Evolutionary conservation across 768 basidiomycete genomes (phyloP), one percentile per base, ranked within the genome.

Genomic region (Ephemerocybe angulata): DNA sequence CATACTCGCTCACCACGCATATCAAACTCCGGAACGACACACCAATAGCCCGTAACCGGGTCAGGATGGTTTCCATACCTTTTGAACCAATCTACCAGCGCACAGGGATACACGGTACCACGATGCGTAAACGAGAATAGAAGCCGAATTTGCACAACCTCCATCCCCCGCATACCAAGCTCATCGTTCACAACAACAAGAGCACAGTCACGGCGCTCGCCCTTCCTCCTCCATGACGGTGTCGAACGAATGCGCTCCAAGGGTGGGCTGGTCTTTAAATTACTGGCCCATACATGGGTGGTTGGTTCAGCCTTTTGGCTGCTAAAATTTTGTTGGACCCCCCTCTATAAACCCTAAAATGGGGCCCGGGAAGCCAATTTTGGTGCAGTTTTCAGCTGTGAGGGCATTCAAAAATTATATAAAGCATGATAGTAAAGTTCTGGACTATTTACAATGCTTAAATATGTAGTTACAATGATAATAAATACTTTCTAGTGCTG

Each of bases 41-140:
- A 61, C 71, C 71, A 72, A 62, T 71, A 63, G 3, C 67, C 68
- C 0, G 62, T 67, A 13, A 59, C 55, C 8, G 43, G 31, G 47
- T 64, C 62, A 19, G 63, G 64, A 6, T 29, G 35, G 35, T 61
- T 58, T 17, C 65, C 62, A 38, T 55, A 52, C 17, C 15, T 47
- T 30, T 54, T 58, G 52, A 65, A 71, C 65, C 65, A 65, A 8
- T 68, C 58, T 2, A 71, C 57, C 1, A 71, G 54, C 0, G 65
- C 69, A 63, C 70, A 72, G 0, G 61, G 58, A 35, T 66, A 63
- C 11, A 17, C 27, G 1, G 28, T 52, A 11, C 43, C 58, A 2
- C 51, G 17, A 49, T 63, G 57, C 21, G 25, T 52, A 43, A 72
- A 64, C 8, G 67, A 68, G 28, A 72, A 64, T 22, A 71, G 65